Base-by-base conservation (phyloP, 2,329 filamentous ascomycete genomes). In the Aspergillus oerlinghausenensis region DNA sequence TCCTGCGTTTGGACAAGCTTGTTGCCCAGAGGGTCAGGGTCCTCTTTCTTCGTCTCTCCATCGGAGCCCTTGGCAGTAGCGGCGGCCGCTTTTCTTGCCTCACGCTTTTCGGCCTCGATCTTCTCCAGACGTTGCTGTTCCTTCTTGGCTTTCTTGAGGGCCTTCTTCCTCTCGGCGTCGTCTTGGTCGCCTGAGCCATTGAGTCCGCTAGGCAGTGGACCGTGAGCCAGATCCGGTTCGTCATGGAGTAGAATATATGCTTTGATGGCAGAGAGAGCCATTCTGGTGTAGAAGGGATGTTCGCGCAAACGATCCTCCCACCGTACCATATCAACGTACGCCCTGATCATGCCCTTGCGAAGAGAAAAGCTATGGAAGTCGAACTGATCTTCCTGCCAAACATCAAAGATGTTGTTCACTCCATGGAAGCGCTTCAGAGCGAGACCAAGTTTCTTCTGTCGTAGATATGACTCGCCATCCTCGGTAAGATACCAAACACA, bases 291-390 rank as follows among this genome's bases (percentile, higher is more conserved):
- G 78, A 96, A 97, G 1, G 94, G 94, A 72, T 99, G 94, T 66
- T 96, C 89, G 54, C 92, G 87, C 48, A 97, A 77, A 60, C 87
- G 85, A 70, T 99, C 92, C 72, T 97, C 93, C 95, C 94, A 99
- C 65, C 89, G 85, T 49, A 99, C 82, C 91, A 99, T 96, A 66
- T 97, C 92, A 43, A 99, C 80, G 70, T 99, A 99, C 1, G 94
- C 90, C 55, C 93, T 83, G 59, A 97, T 90, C 80, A 96, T 93
- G 14, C 95, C 95, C 75, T 97, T 99, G 21, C 94, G 83, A n/a
- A 99, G 80, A 21, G 92, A 97, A 75, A 99, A 99, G 72, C 86
- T 91, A 80, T 99, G 95, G 80, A 99, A 99, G 73, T 99, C 94
- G 67, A 97, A 97, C 70, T 99, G 94, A 67, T 99, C 94, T 72